Evolutionary conservation across 2,329 filamentous ascomycete species (phyloP).

Genomic region (Pseudogymnoascus destructans): DNA sequence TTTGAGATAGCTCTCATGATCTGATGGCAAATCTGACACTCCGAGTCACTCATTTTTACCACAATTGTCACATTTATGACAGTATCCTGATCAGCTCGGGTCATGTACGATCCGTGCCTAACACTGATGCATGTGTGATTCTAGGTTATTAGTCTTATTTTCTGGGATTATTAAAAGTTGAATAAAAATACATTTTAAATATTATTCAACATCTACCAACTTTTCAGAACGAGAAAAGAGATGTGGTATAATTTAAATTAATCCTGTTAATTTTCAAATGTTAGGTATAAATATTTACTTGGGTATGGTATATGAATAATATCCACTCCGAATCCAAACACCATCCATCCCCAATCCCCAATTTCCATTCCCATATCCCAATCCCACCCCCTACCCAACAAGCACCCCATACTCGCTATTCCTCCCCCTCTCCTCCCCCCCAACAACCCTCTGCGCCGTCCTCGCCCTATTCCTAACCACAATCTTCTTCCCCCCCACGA

Average conservation of each 20-base stretch:
- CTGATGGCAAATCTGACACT: too few relatives aligned
- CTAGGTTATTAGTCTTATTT: not conserved
- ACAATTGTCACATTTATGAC: too few relatives aligned
- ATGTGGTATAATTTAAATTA: not conserved
- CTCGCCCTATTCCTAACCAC: not conserved
- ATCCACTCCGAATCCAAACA: not conserved
- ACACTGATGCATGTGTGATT: not conserved
- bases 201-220: not conserved
- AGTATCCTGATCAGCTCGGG: too few relatives aligned
- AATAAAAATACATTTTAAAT: not conserved
- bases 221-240: not conserved
- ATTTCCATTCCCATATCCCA: not conserved
- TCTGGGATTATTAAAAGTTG: not conserved
- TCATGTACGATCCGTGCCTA: too few relatives aligned
- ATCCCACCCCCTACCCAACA: not conserved
- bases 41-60: too few relatives aligned
- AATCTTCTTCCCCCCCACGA: not conserved
- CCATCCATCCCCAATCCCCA: not conserved
- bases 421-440: not conserved
- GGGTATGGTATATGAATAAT: not conserved
- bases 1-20: too few relatives aligned
- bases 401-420: not conserved
- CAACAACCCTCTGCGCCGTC: not conserved
- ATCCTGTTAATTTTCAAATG: conserved; percentile 1
- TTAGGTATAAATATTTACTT: not conserved